Conservation (phyloP, 169 alveolate species). For the Eimeria maxima region DNA sequence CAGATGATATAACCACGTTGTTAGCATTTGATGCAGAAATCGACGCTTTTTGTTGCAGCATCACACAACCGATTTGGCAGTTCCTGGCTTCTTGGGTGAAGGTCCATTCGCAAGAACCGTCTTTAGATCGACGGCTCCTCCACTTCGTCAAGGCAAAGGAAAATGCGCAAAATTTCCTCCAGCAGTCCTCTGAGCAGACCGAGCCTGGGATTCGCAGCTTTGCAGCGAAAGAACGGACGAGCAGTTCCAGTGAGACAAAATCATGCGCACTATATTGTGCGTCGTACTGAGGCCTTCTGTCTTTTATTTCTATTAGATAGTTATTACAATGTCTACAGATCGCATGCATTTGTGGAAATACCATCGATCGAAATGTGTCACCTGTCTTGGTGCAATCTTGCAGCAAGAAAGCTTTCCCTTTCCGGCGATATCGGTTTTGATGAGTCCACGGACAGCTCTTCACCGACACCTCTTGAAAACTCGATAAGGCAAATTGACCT, state of each 20-base stretch:
- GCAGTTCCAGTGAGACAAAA: not conserved
- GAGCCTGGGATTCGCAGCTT: not conserved
- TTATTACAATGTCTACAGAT: too few species aligned
- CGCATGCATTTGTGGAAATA: too few species aligned
- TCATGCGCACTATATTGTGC: too few species aligned
- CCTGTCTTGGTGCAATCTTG: not conserved
- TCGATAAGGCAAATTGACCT: conserved; percentile 50
- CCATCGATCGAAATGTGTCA: not conserved
- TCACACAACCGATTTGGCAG: conserved; percentile 6
- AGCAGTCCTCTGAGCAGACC: not conserved
- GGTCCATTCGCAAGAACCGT: not conserved
- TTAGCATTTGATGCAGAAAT: conserved; percentile 14
- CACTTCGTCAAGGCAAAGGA: conserved; percentile 51
- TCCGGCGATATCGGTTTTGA: not conserved
- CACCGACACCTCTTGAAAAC: not conserved
- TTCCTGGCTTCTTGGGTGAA: conserved; percentile 12
- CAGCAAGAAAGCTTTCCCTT: not conserved
- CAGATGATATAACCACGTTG: not conserved
- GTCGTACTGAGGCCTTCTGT: too few species aligned
- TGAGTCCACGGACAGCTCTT: not conserved
- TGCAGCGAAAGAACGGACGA: not conserved
- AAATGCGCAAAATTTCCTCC: not conserved
- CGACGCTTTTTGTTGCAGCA: conserved; percentile 34
- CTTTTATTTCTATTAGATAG: too few species aligned
- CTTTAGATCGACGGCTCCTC: not conserved